Base-by-base conservation (phyloP, 371 early-diverging fungal species). In the Blastocladiella emersonii region DNA sequence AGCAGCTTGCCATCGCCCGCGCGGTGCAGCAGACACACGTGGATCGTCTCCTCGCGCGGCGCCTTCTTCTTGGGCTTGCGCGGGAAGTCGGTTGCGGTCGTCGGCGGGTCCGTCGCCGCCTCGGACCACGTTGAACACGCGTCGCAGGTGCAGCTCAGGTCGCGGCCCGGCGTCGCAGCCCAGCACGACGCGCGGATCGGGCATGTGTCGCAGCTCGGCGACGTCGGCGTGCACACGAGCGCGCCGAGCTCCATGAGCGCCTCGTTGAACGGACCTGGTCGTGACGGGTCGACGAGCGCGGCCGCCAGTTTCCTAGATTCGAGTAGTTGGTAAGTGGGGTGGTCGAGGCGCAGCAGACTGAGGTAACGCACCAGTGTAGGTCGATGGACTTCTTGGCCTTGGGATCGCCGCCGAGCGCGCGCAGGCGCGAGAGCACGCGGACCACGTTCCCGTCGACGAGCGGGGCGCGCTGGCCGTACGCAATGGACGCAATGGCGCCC, bases 231-330 rank as follows among this genome's bases (percentile, higher is more conserved):
- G 68, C 91, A 91, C 0, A 91, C 69, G n/a, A 79, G 75, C 5
- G 89, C 85, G 1, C 90, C 91, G 2, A 89, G 70, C 66, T 91
- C 91, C 91, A 91, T 91, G 61, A 89, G 56, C 4, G 87, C 86
- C 65, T 91, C 89, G 65, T 91, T 91, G 64, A 85, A 89, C 61
- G 88, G 83, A 19, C 91, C 91, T 4, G 89, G 87, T 3, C 81
- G 72, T 15, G 68, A 65, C 17, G 68, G 62, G 32, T 80, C 75
- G 10, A 89, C 74, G 19, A 87, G 56, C n/a, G 66, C 66, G 35
- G 70, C 73, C 2, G 90, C 87, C 30, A 85, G 71, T 15, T 72
- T 67, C 32, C 30, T 35, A n/a, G n/a, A n/a, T n/a, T n/a, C n/a
- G n/a, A n/a, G n/a, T n/a, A n/a, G n/a, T n/a, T n/a, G n/a, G n/a